Base-by-base conservation (phyloP, 768 basidiomycete genomes). In the Rhodotorula sphaerocarpa region DNA sequence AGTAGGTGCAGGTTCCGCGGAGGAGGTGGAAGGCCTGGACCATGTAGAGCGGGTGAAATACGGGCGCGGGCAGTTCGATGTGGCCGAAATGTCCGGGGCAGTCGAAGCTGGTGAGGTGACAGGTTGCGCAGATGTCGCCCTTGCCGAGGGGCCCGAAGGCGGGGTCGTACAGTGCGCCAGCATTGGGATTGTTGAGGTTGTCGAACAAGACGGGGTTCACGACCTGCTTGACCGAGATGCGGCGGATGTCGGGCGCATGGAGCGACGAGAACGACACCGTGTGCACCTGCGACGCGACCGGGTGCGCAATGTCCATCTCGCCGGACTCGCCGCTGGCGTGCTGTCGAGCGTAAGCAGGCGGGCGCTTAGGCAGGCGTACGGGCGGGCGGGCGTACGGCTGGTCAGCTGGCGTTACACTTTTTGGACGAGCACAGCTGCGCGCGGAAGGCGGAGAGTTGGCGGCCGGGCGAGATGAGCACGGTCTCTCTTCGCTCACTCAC, bases 31-130 rank as follows among this genome's bases (percentile, higher is more conserved):
- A 92, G 79, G 87, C 85, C 71, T 92, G 88, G 36, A 81, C 79
- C 84, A 97, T 90, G 77, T 97, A 99, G 43, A 99, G 78, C 0
- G 95, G 95, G 73, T 99, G 93, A 73, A 88, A 97, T 4, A 97
- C 89, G 20, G 95, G 92, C 23, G 87, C 82, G 25, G 93, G 91
- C 10, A 99, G 82, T 65, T 96, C 90, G 64, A 99, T 93, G 76
- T 97, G 95, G 27, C 95, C 95, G 77, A 87, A 99, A 76, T 99
- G 95, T 23, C 95, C 95, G 3, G 95, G 92, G 75, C 95, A 99
- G 63, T 86, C 86, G 78, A 86, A 97, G 73, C 90, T 93, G 50
- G 84, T 88, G 71, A 95, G 82, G 61, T 82, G 86, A 74, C 95
- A 99, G 76, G 95, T 95, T 66, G 86, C 79, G 75, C 95, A 99